These are phyloP conservation scores for Diaporthe humulicola DNA, from an alignment of 2,329 filamentous ascomycete genomes.

Conservation along the genomic window DNA sequence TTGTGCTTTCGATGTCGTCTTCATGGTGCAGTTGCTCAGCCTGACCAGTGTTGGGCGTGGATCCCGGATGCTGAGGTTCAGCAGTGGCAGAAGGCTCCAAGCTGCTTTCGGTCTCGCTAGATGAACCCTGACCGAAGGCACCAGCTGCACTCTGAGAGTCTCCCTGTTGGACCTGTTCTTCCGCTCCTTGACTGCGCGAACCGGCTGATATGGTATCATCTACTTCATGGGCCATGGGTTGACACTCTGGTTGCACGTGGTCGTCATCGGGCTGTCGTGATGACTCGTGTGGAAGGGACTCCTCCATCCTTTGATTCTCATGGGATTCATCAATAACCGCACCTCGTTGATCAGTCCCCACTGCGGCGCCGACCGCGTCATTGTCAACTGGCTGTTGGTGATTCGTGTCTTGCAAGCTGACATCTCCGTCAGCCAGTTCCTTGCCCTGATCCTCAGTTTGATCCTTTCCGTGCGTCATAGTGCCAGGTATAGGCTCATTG, in stretches of 20 bases:
- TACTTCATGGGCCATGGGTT: not conserved
- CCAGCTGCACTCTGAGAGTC: not conserved
- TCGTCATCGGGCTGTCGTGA: not conserved
- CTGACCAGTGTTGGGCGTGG: not conserved
- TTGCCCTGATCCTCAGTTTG: not conserved
- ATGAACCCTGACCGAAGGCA: not conserved
- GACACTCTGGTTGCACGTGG: not conserved
- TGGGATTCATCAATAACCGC: not conserved
- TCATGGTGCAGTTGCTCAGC: not conserved
- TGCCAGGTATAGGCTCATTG: slow-evolving; percentile 38
- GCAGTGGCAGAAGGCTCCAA: too few species aligned
- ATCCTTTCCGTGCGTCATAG: slow-evolving; percentile 41
- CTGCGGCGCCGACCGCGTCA: too few species aligned
- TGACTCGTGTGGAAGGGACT: not conserved
- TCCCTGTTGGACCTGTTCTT: not conserved
- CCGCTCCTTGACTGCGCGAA: not conserved
- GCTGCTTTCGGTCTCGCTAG: not conserved
- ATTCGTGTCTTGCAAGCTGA: not conserved
- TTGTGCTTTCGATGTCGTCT: not conserved
- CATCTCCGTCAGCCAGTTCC: not conserved
- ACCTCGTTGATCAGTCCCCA: not conserved
- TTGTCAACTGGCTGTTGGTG: not conserved
- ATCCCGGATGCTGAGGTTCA: not conserved
- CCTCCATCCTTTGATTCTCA: not conserved
- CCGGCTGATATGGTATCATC: not conserved